Conservation (phyloP, 495 filamentous ascomycete genomes). For the Talaromyces wortmannii region DNA sequence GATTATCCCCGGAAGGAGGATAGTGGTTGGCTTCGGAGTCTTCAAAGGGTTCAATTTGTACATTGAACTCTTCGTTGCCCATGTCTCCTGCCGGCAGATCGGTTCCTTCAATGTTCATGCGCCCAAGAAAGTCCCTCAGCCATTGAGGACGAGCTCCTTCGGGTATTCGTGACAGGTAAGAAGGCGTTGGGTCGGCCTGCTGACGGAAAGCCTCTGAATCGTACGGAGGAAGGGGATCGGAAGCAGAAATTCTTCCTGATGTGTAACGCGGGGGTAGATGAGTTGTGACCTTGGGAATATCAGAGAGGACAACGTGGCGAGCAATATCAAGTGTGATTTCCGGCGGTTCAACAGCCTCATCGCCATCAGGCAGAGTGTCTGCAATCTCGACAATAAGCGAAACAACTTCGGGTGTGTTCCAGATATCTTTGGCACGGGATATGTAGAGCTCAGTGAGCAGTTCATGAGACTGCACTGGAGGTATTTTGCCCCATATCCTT, state of each 20-base stretch:
- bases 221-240: constrained; percentile 38
- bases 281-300: constrained; percentile 48
- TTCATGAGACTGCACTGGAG: constrained; percentile 60
- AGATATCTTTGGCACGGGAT: constrained; percentile 74
- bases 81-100: constrained; percentile 10
- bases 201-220: constrained; percentile 34
- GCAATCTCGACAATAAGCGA: constrained; percentile 68
- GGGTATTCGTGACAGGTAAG: constrained; percentile 26
- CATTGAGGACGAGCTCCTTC: constrained; percentile 28
- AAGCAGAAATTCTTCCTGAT: constrained; percentile 33
- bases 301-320: constrained; percentile 72
- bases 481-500: constrained; percentile 72
- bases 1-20: constrained; percentile 18
- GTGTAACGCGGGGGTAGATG: constrained; percentile 35
- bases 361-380: constrained; percentile 37
- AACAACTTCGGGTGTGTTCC: constrained; percentile 73
- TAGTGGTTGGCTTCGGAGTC: constrained; percentile 8
- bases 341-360: constrained; percentile 29
- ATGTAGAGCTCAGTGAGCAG: constrained; percentile 77
- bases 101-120: constrained; percentile 18
- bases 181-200: constrained; percentile 30
- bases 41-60: neutral
- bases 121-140: constrained; percentile 34
- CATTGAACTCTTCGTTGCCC: constrained; percentile 1
- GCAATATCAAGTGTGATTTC: constrained; percentile 61